Evolutionary conservation across 2,329 filamentous ascomycete species (phyloP), one percentile per base, ranked within the genome.

Genomic region (Lachnellula arida): DNA sequence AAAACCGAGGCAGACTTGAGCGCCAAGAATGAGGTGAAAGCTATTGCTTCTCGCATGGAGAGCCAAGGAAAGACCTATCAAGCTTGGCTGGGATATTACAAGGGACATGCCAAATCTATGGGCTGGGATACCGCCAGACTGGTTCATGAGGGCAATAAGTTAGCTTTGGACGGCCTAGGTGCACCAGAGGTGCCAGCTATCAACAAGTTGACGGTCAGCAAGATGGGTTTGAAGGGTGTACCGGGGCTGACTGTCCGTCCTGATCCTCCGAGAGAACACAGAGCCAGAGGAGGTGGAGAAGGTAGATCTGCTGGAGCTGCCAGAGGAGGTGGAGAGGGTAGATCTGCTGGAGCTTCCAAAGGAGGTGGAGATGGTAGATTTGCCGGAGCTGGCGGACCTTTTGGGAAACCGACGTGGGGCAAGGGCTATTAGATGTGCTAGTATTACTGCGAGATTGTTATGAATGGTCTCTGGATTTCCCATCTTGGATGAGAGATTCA

Each of bases 191-290:
- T 76, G 1, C 81, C 81, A 0, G 46, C 69, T 1, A 68, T 85
- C 1, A 68, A 72, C 58, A 78, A 78, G 67, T 73, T 67, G 40
- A 76, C 73, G 0, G 74, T 81, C 5, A 71, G 74, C 8, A 84
- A 84, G 74, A 84, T 84, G 81, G 81, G 81, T 0, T 65, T 85
- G 48, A 76, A 76, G 58, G 80, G 79, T 8, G 74, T 76, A 1
- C 72, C 67, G 37, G 81, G 81, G 0, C 65, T 84, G 12, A 72
- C 72, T 4, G 66, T 78, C 15, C 72, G 77, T 11, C 73, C 78
- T 1, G 74, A 78, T 53, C 69, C 71, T 22, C 75, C 76, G 3
- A 48, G 47, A 49, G 47, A 35, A 3, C 43, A 49, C n/a, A 44
- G 64, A 1, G 63, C 67, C 12, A 42, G 55, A 32, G 49, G 50